A percentile compares a stretch with the other conserved stretches of the same genome.
phyloP scores from a whole-genome alignment of 108 stramenopile genomes.

The Nannochloropsis gaditana region DNA sequence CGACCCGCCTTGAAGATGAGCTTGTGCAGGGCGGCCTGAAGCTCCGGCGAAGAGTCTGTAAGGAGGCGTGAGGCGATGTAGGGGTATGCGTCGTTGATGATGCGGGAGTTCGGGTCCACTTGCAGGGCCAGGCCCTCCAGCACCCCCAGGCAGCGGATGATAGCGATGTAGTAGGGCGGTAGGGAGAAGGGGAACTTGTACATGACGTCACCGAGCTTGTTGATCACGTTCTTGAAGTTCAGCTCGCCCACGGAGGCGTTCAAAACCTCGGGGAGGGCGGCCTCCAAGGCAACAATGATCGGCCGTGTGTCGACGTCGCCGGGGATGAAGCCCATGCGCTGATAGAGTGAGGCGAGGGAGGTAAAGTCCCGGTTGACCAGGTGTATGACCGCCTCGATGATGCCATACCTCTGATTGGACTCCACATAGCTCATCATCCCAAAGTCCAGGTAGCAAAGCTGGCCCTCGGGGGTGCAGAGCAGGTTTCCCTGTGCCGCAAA shows the following conservation, averaged over 20 bases:
- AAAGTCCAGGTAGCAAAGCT: conserved; percentile 86
- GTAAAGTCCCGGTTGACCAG: conserved; percentile 92
- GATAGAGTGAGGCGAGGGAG: conserved; percentile 72
- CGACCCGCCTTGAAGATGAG: conserved; percentile 63
- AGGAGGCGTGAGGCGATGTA: conserved; percentile 87
- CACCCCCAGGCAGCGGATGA: conserved; percentile 92
- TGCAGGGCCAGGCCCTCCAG: conserved; percentile 91
- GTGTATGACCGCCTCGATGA: conserved; percentile 89
- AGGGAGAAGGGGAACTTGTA: conserved; percentile 90
- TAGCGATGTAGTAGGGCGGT: conserved; percentile 93
- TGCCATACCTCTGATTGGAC: conserved; percentile 74
- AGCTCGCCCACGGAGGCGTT: conserved; percentile 81
- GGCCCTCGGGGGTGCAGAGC: conserved; percentile 68
- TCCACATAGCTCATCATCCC: conserved; percentile 92
- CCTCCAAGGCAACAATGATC: conserved; percentile 77
- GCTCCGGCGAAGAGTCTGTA: conserved; percentile 63
- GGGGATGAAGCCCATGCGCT: conserved; percentile 83
- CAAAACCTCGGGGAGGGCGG: conserved; percentile 83
- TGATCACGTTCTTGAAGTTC: conserved; percentile 92
- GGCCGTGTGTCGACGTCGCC: conserved; percentile 68
- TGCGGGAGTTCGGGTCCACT: conserved; percentile 72
- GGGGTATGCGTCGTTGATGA: conserved; percentile 84
- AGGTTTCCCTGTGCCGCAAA: conserved; percentile 62
- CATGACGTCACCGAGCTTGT: conserved; percentile 90
- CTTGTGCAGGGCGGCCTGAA: conserved; percentile 47